These are phyloP conservation scores for Lodderomyces theae DNA, from an alignment of 1,139 yeast genomes.

Conservation along the genomic window DNA sequence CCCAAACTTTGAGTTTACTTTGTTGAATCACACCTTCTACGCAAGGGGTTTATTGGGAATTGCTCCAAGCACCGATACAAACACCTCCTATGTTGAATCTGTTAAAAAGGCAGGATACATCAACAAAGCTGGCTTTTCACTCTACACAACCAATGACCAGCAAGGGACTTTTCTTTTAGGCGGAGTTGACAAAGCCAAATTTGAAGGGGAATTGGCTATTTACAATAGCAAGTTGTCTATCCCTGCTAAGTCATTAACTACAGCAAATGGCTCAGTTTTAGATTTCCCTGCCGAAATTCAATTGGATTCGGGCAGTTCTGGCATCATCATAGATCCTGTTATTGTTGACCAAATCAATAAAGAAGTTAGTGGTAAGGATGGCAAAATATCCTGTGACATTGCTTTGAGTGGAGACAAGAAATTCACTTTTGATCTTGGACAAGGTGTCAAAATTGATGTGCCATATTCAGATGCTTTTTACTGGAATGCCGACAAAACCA, in stretches of 20 bases:
- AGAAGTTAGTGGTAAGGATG: not conserved
- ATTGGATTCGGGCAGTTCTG: constrained; percentile 1
- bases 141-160: not conserved
- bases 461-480: constrained; percentile 2
- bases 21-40: not conserved
- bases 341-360: constrained; percentile 1
- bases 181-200: constrained; percentile 8
- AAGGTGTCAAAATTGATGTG: constrained; percentile 2
- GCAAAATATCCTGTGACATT: not conserved
- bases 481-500: not conserved
- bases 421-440: constrained; percentile 3
- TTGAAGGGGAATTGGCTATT: constrained; percentile 6
- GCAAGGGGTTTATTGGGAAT: not conserved
- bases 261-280: not conserved
- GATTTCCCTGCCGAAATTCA: not conserved
- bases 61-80: not conserved
- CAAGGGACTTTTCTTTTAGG: constrained; percentile 5
- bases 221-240: not conserved
- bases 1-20: not conserved
- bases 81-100: not conserved
- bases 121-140: constrained; percentile 6
- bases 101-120: constrained; percentile 5
- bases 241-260: not conserved
- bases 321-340: not conserved
- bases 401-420: constrained; percentile 1